A percentile compares a stretch with the other conserved stretches of the same genome.
phyloP scores from a whole-genome alignment of 2,329 filamentous ascomycete species.

The Clarireedia sp. region DNA sequence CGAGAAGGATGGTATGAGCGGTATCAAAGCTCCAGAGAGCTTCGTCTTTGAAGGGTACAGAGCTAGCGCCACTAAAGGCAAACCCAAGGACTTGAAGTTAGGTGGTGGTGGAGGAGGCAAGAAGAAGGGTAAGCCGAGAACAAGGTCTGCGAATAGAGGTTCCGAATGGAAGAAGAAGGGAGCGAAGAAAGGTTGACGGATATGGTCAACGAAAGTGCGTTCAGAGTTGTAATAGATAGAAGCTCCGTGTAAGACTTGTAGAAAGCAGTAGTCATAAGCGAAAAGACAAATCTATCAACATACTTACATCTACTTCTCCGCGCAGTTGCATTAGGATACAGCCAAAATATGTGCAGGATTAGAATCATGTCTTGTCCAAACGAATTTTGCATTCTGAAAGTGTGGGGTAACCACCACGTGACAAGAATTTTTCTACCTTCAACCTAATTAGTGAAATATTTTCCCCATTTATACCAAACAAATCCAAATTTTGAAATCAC shows the following conservation, averaged over 20 bases:
- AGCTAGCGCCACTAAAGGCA: conserved; percentile 59
- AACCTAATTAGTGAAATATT: no score
- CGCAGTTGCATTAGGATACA: no score
- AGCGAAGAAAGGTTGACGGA: conserved; percentile 26
- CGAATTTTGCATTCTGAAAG: no score
- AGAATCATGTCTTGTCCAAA: no score
- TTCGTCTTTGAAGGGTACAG: conserved; percentile 78
- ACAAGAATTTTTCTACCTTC: no score
- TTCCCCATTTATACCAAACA: no score
- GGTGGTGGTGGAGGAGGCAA: conserved; percentile 48
- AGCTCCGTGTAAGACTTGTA: neutral
- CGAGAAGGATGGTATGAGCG: conserved; percentile 17
- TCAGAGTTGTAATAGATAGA: neutral
- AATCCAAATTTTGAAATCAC: neutral
- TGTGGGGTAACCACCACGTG: no score
- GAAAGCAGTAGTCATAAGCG: neutral
- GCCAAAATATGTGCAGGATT: no score
- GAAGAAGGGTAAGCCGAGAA: conserved; percentile 37
- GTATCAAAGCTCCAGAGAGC: conserved; percentile 50
- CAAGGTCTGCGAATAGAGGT: conserved; percentile 29
- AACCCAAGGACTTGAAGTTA: conserved; percentile 53
- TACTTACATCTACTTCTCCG: no score
- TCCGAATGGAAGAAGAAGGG: conserved; percentile 33
- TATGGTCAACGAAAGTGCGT: no score
- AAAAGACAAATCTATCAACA: neutral